Conservation (phyloP, 176 grass and related monocot species). For the Areca catechu region DNA sequence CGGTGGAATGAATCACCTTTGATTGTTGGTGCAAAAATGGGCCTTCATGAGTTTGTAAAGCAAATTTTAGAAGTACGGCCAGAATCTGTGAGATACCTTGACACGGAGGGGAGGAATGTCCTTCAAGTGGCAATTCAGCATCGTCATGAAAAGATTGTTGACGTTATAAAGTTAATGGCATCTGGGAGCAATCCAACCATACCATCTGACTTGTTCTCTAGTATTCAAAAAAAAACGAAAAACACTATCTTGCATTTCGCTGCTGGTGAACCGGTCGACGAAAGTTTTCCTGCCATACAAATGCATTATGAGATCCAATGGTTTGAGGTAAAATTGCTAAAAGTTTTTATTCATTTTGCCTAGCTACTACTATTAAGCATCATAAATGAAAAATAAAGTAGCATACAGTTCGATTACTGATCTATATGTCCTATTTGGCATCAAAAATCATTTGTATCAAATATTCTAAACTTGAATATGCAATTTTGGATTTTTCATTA, state of each 20-base stretch:
- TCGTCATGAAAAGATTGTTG: slow-evolving; percentile 11
- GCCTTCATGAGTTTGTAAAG: slow-evolving; percentile 20
- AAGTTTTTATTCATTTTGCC: no score
- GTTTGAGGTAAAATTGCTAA: slow-evolving; percentile 14
- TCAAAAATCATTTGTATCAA: no score
- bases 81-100: slow-evolving; percentile 5
- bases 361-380: no score
- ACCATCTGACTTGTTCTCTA: slow-evolving; percentile 7
- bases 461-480: no score
- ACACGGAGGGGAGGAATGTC: slow-evolving; percentile 15
- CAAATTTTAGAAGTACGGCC: slow-evolving; percentile 11
- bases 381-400: no score
- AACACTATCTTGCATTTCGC: slow-evolving; percentile 32
- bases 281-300: slow-evolving; percentile 4
- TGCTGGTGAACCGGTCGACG: not conserved
- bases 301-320: slow-evolving; percentile 20
- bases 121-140: slow-evolving; percentile 22
- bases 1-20: slow-evolving; percentile 20
- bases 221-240: not conserved
- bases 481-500: no score
- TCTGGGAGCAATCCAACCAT: slow-evolving; percentile 4
- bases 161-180: not conserved
- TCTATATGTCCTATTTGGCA: no score
- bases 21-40: slow-evolving; percentile 13
- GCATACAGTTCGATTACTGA: no score